These are phyloP conservation scores for Lentinula sp. DNA, from an alignment of 768 basidiomycete species.

Conservation along the genomic window DNA sequence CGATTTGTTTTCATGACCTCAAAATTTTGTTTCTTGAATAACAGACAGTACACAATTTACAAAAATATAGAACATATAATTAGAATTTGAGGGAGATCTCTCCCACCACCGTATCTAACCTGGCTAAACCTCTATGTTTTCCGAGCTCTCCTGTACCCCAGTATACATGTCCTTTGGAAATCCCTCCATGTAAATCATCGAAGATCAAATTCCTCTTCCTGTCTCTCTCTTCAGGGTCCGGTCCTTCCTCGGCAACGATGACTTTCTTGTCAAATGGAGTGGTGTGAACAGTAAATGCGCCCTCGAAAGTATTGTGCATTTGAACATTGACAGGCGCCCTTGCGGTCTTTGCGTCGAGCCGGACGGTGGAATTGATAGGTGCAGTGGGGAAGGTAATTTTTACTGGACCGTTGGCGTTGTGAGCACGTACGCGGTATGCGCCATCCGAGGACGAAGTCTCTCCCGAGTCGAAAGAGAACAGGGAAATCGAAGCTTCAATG, in stretches of 20 bases:
- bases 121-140: not conserved
- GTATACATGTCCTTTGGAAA: not conserved
- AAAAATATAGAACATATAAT: not conserved
- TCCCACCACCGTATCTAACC: not conserved
- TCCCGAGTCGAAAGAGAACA: not conserved
- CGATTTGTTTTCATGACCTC: no score
- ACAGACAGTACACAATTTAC: no score
- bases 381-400: slow-evolving; percentile 14
- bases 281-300: slow-evolving; percentile 17
- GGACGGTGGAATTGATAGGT: slow-evolving; percentile 20
- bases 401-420: slow-evolving; percentile 18
- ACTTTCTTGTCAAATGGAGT: not conserved
- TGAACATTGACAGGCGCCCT: slow-evolving; percentile 18
- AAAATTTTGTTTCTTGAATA: no score
- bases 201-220: slow-evolving; percentile 4
- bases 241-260: not conserved
- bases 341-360: slow-evolving; percentile 14
- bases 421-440: slow-evolving; percentile 19
- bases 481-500: slow-evolving; percentile 1
- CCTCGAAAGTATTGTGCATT: slow-evolving; percentile 25
- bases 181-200: not conserved
- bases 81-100: not conserved
- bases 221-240: slow-evolving; percentile 5
- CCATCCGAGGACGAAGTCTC: slow-evolving; percentile 13
- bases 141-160: not conserved